Evolutionary conservation across 495 filamentous ascomycete genomes (phyloP).

Genomic region (Talaromyces ruber): DNA sequence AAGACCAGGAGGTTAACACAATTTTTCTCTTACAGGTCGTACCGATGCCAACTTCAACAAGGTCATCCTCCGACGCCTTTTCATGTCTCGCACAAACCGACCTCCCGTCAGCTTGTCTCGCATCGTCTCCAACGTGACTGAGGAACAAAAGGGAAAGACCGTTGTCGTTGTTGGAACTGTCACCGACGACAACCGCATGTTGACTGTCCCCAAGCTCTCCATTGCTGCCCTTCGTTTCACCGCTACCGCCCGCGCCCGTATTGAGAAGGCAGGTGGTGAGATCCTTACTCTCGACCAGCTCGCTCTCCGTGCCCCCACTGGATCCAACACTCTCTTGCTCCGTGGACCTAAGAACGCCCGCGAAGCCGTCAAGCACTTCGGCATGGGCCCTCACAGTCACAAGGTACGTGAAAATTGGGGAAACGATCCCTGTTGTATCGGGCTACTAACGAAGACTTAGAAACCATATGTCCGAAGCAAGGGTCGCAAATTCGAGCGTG

Average conservation of each 20-base stretch:
- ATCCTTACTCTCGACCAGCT: constrained; percentile 92
- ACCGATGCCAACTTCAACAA: constrained; percentile 97
- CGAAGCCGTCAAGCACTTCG: constrained; percentile 98
- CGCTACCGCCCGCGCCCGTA: constrained; percentile 86
- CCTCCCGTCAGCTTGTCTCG: constrained; percentile 89
- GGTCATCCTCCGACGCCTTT: constrained; percentile 89
- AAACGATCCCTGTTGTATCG: constrained; percentile 14
- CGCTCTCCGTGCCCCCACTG: constrained; percentile 84
- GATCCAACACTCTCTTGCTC: constrained; percentile 88
- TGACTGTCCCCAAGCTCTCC: constrained; percentile 80
- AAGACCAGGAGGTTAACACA: neutral
- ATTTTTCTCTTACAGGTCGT: constrained; percentile 51
- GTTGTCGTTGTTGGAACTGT: constrained; percentile 87
- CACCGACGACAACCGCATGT: constrained; percentile 92
- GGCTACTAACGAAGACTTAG: constrained; percentile 28
- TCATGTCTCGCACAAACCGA: constrained; percentile 95
- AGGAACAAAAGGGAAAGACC: constrained; percentile 75
- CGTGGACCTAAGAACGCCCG: constrained; percentile 94
- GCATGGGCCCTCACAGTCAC: constrained; percentile 91
- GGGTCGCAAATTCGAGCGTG: constrained; percentile 97
- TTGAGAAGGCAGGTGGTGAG: constrained; percentile 88
- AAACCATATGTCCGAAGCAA: constrained; percentile 96
- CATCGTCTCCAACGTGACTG: constrained; percentile 58
- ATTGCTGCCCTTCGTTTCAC: constrained; percentile 94
- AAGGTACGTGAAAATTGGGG: constrained; percentile 56